Evolutionary conservation across 2,329 filamentous ascomycete species (phyloP).

Genomic region (Davidsoniella australis): DNA sequence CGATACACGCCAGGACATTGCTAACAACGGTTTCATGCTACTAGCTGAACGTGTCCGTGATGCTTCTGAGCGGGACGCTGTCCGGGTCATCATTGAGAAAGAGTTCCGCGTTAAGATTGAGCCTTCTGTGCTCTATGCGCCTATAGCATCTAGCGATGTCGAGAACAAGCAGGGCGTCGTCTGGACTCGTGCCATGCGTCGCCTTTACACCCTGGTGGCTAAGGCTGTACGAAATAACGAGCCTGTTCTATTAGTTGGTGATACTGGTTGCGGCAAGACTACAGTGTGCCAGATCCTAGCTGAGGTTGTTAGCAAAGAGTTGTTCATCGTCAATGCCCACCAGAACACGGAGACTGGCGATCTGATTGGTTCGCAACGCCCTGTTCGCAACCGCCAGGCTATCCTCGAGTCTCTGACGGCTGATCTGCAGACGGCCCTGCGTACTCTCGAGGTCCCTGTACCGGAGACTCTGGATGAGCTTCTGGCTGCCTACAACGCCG

Average conservation of each 20-base stretch:
- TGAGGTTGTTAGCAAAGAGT: conserved; percentile 54
- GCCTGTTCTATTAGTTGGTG: conserved; percentile 83
- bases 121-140: conserved; percentile 53
- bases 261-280: conserved; percentile 96
- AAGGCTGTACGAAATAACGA: conserved; percentile 79
- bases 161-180: conserved; percentile 51
- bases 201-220: conserved; percentile 77
- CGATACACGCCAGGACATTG: conserved; percentile 74
- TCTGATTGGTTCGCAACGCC: conserved; percentile 85
- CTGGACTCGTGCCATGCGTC: conserved; percentile 89
- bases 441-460: conserved; percentile 19
- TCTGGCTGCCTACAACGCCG: conserved; percentile 25
- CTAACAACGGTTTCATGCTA: conserved; percentile 88
- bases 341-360: conserved; percentile 97
- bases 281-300: conserved; percentile 88
- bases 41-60: conserved; percentile 90
- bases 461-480: conserved; percentile 5
- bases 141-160: conserved; percentile 26
- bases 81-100: conserved; percentile 75
- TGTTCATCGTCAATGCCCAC: conserved; percentile 91
- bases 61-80: conserved; percentile 63
- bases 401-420: conserved; percentile 48
- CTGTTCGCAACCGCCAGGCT: conserved; percentile 66
- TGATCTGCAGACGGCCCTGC: conserved; percentile 37
- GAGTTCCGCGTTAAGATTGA: conserved; percentile 80